Evolutionary conservation across 2,329 filamentous ascomycete genomes (phyloP).

Genomic region (Nemania sp.): DNA sequence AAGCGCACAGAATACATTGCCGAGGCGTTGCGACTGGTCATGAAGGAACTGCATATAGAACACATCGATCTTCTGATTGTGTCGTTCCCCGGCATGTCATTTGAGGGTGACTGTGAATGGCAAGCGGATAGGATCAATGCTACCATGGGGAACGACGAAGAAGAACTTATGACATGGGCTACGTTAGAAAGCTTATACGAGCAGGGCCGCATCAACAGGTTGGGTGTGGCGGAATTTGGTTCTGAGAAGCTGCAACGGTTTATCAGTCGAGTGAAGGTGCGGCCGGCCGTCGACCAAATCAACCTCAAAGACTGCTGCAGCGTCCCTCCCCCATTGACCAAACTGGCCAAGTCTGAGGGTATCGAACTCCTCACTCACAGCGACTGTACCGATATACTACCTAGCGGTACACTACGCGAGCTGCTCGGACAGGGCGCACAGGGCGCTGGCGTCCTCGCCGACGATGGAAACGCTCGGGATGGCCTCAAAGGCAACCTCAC

Average conservation of each 20-base stretch:
- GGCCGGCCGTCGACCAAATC: conserved; percentile 89
- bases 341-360: conserved; percentile 78
- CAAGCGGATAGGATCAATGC: conserved; percentile 67
- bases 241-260: conserved; percentile 80
- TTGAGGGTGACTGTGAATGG: conserved; percentile 89
- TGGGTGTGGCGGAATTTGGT: conserved; percentile 92
- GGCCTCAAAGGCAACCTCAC: conserved; percentile 77
- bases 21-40: conserved; percentile 79
- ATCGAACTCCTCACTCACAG: conserved; percentile 93
- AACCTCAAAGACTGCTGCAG: conserved; percentile 95
- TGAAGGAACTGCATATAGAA: conserved; percentile 74
- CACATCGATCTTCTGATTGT: conserved; percentile 87
- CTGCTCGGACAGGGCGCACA: conserved; percentile 72
- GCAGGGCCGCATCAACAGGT: conserved; percentile 69
- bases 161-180: conserved; percentile 70
- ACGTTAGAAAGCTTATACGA: conserved; percentile 73
- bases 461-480: conserved; percentile 51
- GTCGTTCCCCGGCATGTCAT: conserved; percentile 90
- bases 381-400: conserved; percentile 90
- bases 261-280: conserved; percentile 68
- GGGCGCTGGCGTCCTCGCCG: conserved; percentile 76
- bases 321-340: conserved; percentile 82
- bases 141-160: conserved; percentile 65
- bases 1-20: conserved; percentile 70
- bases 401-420: conserved; percentile 80